Base-by-base conservation (phyloP, 2,329 filamentous ascomycete species). In the Blastomyces percursus region DNA sequence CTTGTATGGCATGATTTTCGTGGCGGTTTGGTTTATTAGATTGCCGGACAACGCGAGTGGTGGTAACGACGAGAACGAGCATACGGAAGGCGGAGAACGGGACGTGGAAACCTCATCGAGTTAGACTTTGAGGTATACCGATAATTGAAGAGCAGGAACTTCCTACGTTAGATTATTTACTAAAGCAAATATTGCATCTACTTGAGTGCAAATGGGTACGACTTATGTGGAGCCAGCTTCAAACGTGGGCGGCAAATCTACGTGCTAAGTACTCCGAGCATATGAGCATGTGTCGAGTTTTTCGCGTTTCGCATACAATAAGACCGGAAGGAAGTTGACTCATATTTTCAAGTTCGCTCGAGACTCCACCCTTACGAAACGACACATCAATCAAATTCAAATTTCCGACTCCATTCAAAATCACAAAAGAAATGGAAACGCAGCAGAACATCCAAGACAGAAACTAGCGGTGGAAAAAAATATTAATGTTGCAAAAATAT, bases 1-100 rank as follows among this genome's bases (percentile, higher is more conserved):
- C 1, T 63, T 75, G 24, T 76, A 76, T 65, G 65, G 60, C 14
- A 21, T 65, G 27, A 52, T 66, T 60, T 50, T 38, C 8, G 40
- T 64, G 12, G 62, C 63, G 12, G 40, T 67, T 56, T 62, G 57
- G 56, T 56, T 21, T n/a, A 58, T 67, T 19, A 56, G 57, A 46
- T 24, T 67, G 40, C 64, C 64, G 5, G 40, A 16, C 48, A 44
- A 9, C 7, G 19, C 19, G 6, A 24, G 19, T 40, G 14, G 24
- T 16, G 32, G 21, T 12, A 35, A 38, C 21, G n/a, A 44, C 11
- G 35, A 19, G 11, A 56, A 35, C 21, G n/a, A 14, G 16, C 40
- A 61, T 51, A n/a, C 35, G 6, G 24, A 52, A 27, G 5, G 16
- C 16, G 27, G 14, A 19, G 42, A 2, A 19, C 38, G 1, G 44